A percentile compares a stretch with the other conserved stretches of the same genome.
Conservation (phyloP, 352 stramenopile genomes). For the Pythium folliculosum region DNA sequence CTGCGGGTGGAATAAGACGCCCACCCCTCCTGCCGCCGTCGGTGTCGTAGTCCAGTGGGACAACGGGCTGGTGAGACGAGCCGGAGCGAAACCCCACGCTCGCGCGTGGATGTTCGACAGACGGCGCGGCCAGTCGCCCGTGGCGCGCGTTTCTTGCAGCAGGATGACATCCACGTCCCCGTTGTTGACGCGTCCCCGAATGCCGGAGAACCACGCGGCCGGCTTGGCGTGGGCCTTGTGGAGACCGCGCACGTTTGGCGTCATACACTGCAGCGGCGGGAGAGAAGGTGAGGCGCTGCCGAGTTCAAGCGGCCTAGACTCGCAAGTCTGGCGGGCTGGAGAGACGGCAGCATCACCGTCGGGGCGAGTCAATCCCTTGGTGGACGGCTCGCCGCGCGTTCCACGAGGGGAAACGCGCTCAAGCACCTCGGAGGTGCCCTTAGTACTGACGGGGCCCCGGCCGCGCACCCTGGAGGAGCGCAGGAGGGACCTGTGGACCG, state of each 20-base stretch:
- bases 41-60: not conserved
- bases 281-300: too few relatives aligned
- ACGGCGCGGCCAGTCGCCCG: not conserved
- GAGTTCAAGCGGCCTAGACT: too few relatives aligned
- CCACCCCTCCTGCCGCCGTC: not conserved
- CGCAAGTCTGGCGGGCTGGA: too few relatives aligned
- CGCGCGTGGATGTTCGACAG: not conserved
- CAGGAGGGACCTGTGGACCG: too few relatives aligned
- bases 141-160: conserved; percentile 5
- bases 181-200: not conserved
- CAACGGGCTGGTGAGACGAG: not conserved
- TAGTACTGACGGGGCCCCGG: too few relatives aligned
- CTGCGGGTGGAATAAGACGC: not conserved
- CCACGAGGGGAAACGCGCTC: too few relatives aligned
- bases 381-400: too few relatives aligned
- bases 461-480: too few relatives aligned
- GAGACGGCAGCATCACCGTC: too few relatives aligned
- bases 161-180: not conserved
- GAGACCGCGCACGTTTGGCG: not conserved
- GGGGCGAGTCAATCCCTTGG: too few relatives aligned
- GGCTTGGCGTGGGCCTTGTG: not conserved
- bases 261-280: too few relatives aligned
- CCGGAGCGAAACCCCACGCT: not conserved
- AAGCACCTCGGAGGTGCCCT: not conserved
- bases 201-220: not conserved